Conservation (phyloP, 257 asterid species). For the Fraxinus anomala region DNA sequence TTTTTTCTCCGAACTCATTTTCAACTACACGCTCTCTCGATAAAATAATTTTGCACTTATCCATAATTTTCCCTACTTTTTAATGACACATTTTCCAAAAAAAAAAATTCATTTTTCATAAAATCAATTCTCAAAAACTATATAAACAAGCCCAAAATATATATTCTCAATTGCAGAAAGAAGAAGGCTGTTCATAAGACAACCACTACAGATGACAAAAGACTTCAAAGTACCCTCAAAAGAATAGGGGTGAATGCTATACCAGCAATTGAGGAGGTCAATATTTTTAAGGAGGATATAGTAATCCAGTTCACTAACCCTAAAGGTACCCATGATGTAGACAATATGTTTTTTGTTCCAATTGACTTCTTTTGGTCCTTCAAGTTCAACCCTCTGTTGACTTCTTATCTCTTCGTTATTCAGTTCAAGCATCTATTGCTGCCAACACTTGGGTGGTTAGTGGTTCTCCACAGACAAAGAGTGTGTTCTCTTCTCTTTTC, state of each 20-base stretch:
- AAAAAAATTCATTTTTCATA: too few species aligned
- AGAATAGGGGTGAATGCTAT: constrained; percentile 79
- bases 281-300: constrained; percentile 75
- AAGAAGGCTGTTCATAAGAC: constrained; percentile 87
- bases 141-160: neutral
- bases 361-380: neutral
- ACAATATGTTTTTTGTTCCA: neutral
- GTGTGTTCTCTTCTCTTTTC: constrained; percentile 34
- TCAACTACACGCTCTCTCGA: too few species aligned
- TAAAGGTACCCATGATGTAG: constrained; percentile 44
- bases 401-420: neutral
- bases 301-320: constrained; percentile 70
- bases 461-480: constrained; percentile 78
- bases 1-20: too few species aligned
- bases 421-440: constrained; percentile 81
- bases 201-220: constrained; percentile 72
- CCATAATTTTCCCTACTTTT: too few species aligned
- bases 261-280: constrained; percentile 78
- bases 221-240: constrained; percentile 74
- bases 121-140: too few species aligned
- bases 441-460: constrained; percentile 91
- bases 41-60: too few species aligned
- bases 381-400: neutral
- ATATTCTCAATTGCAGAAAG: constrained; percentile 46
- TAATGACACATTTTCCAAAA: too few species aligned